Conservation (phyloP, 257 asterid genomes). For the Primulina huaijiensis region DNA sequence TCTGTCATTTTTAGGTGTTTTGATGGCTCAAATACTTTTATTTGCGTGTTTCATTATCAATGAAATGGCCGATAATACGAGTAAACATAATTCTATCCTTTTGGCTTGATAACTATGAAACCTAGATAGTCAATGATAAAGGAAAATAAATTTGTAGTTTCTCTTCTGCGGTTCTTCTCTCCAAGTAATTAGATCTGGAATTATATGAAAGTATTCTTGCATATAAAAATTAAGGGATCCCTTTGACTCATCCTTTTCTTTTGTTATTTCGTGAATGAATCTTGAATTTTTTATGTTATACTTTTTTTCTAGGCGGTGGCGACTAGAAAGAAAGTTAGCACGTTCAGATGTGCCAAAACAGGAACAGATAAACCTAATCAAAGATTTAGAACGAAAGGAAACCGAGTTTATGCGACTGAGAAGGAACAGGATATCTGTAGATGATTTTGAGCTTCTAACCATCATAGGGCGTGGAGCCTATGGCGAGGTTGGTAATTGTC, state of each 20-base stretch:
- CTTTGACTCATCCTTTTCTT: background rate
- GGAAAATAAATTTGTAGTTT: background rate
- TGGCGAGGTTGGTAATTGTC: slow-evolving; percentile 80
- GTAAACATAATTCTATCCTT: slow-evolving; percentile 7
- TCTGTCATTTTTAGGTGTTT: background rate
- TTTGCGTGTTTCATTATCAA: background rate
- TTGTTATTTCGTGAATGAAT: background rate
- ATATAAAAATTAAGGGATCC: background rate
- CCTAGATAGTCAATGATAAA: background rate
- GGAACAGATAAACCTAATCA: slow-evolving; percentile 74
- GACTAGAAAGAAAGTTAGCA: slow-evolving; percentile 85
- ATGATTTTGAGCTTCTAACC: slow-evolving; percentile 94
- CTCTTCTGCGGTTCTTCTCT: background rate
- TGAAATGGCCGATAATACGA: slow-evolving; percentile 3
- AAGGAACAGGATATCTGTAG: slow-evolving; percentile 95
- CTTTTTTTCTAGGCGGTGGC: slow-evolving; percentile 71
- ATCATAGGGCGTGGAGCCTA: slow-evolving; percentile 97
- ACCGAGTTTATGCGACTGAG: slow-evolving; percentile 92
- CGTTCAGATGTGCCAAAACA: slow-evolving; percentile 97
- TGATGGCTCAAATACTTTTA: background rate
- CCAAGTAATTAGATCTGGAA: slow-evolving; percentile 10
- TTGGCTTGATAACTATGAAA: background rate
- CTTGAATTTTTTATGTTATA: background rate
- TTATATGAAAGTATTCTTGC: background rate
- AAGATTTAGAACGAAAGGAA: slow-evolving; percentile 92